Conservation (phyloP, 2,329 filamentous ascomycete species). For the Talaromyces sp. region DNA sequence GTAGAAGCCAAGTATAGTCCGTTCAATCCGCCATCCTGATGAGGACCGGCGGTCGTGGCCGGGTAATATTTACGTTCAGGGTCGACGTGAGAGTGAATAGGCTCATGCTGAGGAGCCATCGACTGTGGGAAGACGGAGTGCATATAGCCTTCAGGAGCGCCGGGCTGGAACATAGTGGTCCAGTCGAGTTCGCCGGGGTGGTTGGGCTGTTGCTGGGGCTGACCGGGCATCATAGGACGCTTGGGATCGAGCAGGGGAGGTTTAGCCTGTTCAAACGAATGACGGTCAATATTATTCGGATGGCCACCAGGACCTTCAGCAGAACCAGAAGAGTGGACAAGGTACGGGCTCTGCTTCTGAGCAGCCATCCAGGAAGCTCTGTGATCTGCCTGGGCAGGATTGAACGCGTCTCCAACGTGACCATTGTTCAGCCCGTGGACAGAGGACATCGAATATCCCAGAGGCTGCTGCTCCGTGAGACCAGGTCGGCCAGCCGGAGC, state of each 20-base stretch:
- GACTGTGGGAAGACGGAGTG: conserved; percentile 61
- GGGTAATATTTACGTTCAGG: conserved; percentile 53
- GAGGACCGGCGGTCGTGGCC: conserved; percentile 38
- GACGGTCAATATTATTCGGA: conserved; percentile 44
- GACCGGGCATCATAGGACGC: conserved; percentile 56
- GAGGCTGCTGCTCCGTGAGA: conserved; percentile 41
- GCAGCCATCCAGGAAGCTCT: conserved; percentile 42
- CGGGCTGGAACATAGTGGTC: conserved; percentile 73
- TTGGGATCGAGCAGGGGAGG: conserved; percentile 40
- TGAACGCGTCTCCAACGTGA: conserved; percentile 24
- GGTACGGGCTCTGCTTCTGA: conserved; percentile 44
- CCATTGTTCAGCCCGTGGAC: conserved; percentile 42
- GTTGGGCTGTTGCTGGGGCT: conserved; percentile 52
- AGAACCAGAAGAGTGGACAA: conserved; percentile 41
- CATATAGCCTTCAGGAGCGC: conserved; percentile 64
- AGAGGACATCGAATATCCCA: conserved; percentile 42
- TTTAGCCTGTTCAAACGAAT: conserved; percentile 43
- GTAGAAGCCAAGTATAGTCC: conserved; percentile 48
- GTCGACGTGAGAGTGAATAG: conserved; percentile 63
- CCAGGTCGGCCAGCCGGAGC: conserved; percentile 35
- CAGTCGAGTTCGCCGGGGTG: conserved; percentile 62
- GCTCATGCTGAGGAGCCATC: conserved; percentile 65
- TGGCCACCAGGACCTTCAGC: conserved; percentile 38
- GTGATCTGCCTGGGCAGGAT: conserved; percentile 29
- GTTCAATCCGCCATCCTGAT: conserved; percentile 45